Evolutionary conservation across 2,329 filamentous ascomycete genomes (phyloP).

Genomic region (Hypoxylon sp.): DNA sequence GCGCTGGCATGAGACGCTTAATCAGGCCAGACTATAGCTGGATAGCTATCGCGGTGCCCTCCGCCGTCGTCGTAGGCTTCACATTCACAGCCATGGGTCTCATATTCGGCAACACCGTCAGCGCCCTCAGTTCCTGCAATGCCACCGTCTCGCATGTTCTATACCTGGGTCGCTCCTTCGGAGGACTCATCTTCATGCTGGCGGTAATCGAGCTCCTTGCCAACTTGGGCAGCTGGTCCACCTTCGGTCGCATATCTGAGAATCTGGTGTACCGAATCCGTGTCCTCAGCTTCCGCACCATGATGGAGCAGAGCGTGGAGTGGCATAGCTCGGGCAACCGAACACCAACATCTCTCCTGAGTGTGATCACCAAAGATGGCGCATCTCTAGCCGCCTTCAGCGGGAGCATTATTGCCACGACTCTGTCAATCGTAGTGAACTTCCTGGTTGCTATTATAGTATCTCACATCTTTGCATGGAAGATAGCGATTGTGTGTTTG

Average conservation of each 20-base stretch:
- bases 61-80: conserved; percentile 62
- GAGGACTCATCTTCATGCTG: conserved; percentile 67
- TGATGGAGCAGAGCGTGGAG: conserved; percentile 65
- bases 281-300: conserved; percentile 62
- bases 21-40: conserved; percentile 33
- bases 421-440: conserved; percentile 63
- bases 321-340: conserved; percentile 65
- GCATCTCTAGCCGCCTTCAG: conserved; percentile 62
- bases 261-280: conserved; percentile 64
- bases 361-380: conserved; percentile 64
- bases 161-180: conserved; percentile 60
- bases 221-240: conserved; percentile 64
- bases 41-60: conserved; percentile 58
- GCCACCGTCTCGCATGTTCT: conserved; percentile 56
- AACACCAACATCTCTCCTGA: conserved; percentile 58
- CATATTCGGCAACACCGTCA: conserved; percentile 68
- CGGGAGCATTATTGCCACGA: conserved; percentile 63
- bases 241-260: conserved; percentile 65
- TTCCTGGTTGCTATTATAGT: conserved; percentile 62
- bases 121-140: conserved; percentile 64
- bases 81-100: conserved; percentile 66
- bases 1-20: conserved; percentile 16
- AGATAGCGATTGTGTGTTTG: conserved; percentile 59
- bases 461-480: conserved; percentile 66
- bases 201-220: conserved; percentile 67